Evolutionary conservation across 257 asterid species (phyloP), one percentile per base, ranked within the genome.

Genomic region (Thymus mandschuricus): DNA sequence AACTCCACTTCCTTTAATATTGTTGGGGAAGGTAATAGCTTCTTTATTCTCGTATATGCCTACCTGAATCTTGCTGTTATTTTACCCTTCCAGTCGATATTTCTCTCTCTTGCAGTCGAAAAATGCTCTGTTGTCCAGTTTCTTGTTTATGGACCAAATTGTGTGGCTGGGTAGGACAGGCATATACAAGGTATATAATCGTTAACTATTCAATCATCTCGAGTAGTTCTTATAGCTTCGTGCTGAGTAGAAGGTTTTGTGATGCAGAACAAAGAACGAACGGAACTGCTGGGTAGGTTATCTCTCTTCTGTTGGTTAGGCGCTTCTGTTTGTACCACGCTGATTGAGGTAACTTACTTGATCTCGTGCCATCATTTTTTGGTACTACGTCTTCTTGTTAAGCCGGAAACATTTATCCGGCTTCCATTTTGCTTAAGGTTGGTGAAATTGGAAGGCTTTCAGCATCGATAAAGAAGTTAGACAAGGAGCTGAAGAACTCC

Each of bases 261-360:
- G 45, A 66, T 63, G 73, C 83, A 95, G 99, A 89, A 92, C 83
- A 92, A 95, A 73, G 98, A 92, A 74, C 96, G 87, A 30, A 51
- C 89, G 0, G 98, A 95, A 67, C 79, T 86, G 52, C 57, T 95
- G 69, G 99, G 97, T 56, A 86, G 97, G 84, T 85, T 95, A 35
- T 88, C 99, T 70, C 97, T 95, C 35, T 95, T 80, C 81, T 91
- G 97, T 69, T 95, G 99, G 99, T 54, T 95, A 89, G 92, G 98
- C 55, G 77, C 99, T 49, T 89, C 96, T 6, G 13, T 84, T 60
- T 95, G 98, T 56, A 80, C 92, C 76, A 78, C 95, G 29, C 81
- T 95, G 75, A 97, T 89, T 75, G 99, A 92, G 97, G 97, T 90
- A 76, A 46, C 55, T 59, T 0, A 44, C 12, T 58, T 41, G 11